Evolutionary conservation across 1,139 yeast species (phyloP).

Genomic region (Maudiozyma humilis): DNA sequence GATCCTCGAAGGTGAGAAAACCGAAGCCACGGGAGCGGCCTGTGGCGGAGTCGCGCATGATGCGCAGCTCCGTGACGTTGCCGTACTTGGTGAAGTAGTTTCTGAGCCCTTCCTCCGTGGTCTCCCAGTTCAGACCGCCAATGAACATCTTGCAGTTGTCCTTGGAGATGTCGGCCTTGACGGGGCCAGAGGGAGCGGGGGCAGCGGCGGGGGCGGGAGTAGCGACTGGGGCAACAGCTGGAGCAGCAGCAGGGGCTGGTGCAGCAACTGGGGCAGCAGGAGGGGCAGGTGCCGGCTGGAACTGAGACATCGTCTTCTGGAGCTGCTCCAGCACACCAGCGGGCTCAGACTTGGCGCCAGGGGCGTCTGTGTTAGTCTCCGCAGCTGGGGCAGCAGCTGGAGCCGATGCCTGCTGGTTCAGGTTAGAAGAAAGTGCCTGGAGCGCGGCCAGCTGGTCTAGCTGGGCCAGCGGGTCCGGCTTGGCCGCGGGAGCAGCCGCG

Average conservation of each 20-base stretch:
- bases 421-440: constrained; percentile 29
- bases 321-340: constrained; percentile 29
- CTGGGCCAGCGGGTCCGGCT: constrained; percentile 13
- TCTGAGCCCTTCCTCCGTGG: constrained; percentile 77
- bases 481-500: constrained; percentile 2
- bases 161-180: constrained; percentile 39
- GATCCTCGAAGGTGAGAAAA: constrained; percentile 77
- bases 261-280: constrained; percentile 19
- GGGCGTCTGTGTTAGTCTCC: constrained; percentile 1
- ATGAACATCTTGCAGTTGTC: constrained; percentile 88
- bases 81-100: constrained; percentile 87
- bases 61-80: constrained; percentile 79
- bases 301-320: constrained; percentile 32
- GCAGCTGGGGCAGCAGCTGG: constrained; percentile 1
- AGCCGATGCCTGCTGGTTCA: constrained; percentile 18
- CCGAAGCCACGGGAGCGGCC: constrained; percentile 98
- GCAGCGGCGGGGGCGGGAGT: constrained; percentile 14
- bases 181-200: constrained; percentile 22
- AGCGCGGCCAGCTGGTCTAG: constrained; percentile 31
- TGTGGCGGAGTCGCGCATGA: constrained; percentile 84
- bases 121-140: constrained; percentile 98
- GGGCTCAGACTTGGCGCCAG: constrained; percentile 5
- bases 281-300: too few species aligned
- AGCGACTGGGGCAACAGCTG: constrained; percentile 21
- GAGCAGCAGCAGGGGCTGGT: background rate